These are phyloP conservation scores for Coniochaeta sp. DNA, from an alignment of 2,329 filamentous ascomycete genomes.

Conservation along the genomic window DNA sequence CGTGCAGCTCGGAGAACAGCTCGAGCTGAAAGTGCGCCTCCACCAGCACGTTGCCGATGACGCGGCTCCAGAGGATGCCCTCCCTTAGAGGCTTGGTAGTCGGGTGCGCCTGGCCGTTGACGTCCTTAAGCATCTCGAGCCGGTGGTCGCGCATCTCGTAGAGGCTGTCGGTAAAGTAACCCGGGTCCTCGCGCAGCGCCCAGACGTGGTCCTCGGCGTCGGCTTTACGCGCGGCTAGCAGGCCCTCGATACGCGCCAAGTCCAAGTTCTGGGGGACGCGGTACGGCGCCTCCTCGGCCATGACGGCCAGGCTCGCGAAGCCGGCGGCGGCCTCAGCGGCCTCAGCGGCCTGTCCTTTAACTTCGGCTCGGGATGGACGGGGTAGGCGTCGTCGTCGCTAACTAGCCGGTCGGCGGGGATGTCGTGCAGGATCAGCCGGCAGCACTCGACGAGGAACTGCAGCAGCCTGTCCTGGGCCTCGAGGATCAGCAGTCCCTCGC, in stretches of 20 bases:
- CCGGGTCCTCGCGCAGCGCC: conserved; percentile 50
- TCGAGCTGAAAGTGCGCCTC: conserved; percentile 28
- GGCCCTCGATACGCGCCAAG: conserved; percentile 31
- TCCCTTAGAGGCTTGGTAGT: conserved; percentile 8
- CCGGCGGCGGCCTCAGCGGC: too few species aligned
- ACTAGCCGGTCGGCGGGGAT: conserved; percentile 24
- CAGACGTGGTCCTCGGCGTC: conserved; percentile 47
- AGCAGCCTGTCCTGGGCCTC: conserved; percentile 42
- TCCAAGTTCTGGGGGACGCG: conserved; percentile 38
- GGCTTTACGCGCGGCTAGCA: conserved; percentile 33
- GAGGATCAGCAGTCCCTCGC: conserved; percentile 41
- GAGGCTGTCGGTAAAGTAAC: conserved; percentile 42
- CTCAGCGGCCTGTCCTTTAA: too few species aligned
- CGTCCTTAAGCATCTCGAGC: conserved; percentile 34
- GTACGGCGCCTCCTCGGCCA: conserved; percentile 46
- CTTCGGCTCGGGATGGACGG: conserved; percentile 24
- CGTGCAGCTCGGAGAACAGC: conserved; percentile 29
- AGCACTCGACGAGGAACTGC: conserved; percentile 41
- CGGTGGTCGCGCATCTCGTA: conserved; percentile 38
- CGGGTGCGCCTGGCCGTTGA: conserved; percentile 21
- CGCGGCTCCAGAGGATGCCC: conserved; percentile 28
- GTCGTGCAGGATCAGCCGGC: conserved; percentile 43
- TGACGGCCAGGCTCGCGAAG: conserved; percentile 28
- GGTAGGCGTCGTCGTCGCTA: conserved; percentile 26
- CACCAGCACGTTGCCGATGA: conserved; percentile 25